Evolutionary conservation across 805 yeast species (phyloP), one percentile per base, ranked within the genome.

Genomic region (Wickerhamiella galacta): DNA sequence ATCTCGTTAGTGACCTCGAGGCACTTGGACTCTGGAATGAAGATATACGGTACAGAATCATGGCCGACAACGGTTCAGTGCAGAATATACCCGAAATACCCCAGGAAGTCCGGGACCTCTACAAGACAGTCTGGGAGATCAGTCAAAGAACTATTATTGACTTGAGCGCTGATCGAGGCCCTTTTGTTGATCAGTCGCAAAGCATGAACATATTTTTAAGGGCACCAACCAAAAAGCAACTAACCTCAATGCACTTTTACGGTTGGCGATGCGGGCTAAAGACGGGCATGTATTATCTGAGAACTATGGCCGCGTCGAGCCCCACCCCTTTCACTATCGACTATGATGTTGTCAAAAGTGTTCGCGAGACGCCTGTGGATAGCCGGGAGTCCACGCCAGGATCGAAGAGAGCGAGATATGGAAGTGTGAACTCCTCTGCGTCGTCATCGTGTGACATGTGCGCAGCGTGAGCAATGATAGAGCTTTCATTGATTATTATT

Each of bases 241-340:
- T 87, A 51, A 87, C 96, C 4, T 72, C 87, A 38, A 87, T 90
- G 95, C 96, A 87, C 54, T 87, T 87, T 64, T 82, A 87, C 52
- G 95, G 94, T 20, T 87, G 98, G 98, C 75, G 75, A 63, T 79
- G 75, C 60, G 96, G 98, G 33, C 68, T 87, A 52, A 87, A 87
- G 65, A 87, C 98, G 3, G 98, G 98, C 47, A 80, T 87, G 80
- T 87, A 87, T 63, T 87, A 87, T 58, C 63, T 87, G 52, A 71
- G 96, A 58, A 83, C 95, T 2, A 92, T 78, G 61, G 93, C 95
- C 36, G 96, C 96, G 14, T 70, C 93, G 20, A 76, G 90, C 35
- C 95, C 96, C 28, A 87, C 83, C 51, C 92, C 85, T 57, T 83
- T 83, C 53, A 77, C 87, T 6, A 59, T 75, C 31, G 77, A 69